These are phyloP conservation scores for Fusarium sp. DNA, from an alignment of 2,329 filamentous ascomycete genomes.

Conservation along the genomic window DNA sequence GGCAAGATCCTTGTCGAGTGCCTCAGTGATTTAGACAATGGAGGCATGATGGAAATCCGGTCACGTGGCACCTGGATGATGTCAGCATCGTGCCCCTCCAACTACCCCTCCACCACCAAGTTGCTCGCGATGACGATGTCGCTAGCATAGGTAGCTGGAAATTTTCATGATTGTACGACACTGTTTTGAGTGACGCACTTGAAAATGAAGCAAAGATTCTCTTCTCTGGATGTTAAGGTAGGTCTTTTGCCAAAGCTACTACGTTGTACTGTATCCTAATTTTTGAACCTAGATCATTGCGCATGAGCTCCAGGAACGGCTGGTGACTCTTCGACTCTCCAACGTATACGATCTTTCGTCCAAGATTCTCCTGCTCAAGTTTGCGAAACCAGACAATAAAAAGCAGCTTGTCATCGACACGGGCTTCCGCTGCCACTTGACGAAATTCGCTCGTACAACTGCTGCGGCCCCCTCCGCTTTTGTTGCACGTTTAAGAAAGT, in stretches of 20 bases:
- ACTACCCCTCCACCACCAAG: conserved; percentile 15
- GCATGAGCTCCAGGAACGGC: conserved; percentile 83
- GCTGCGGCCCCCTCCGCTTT: conserved; percentile 86
- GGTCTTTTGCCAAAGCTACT: not conserved
- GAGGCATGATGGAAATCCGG: not conserved
- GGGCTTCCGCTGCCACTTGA: conserved; percentile 95
- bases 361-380: conserved; percentile 94
- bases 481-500: conserved; percentile 85
- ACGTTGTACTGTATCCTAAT: conserved; percentile 1
- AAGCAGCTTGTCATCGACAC: conserved; percentile 93
- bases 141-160: conserved; percentile 7
- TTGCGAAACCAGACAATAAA: conserved; percentile 87
- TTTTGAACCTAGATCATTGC: conserved; percentile 77
- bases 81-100: conserved; percentile 34
- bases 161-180: conserved; percentile 22
- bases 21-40: not conserved
- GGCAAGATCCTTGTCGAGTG: not conserved
- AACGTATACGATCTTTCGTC: conserved; percentile 98
- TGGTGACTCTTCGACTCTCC: conserved; percentile 82
- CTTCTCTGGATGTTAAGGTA: conserved; percentile 80
- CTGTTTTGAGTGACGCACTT: not conserved
- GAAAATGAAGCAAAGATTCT: conserved; percentile 82
- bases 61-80: conserved; percentile 28
- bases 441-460: conserved; percentile 87
- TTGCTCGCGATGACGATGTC: conserved; percentile 19